Evolutionary conservation across 495 filamentous ascomycete genomes (phyloP), one percentile per base, ranked within the genome.

Genomic region (Chaetomidium leptoderma): DNA sequence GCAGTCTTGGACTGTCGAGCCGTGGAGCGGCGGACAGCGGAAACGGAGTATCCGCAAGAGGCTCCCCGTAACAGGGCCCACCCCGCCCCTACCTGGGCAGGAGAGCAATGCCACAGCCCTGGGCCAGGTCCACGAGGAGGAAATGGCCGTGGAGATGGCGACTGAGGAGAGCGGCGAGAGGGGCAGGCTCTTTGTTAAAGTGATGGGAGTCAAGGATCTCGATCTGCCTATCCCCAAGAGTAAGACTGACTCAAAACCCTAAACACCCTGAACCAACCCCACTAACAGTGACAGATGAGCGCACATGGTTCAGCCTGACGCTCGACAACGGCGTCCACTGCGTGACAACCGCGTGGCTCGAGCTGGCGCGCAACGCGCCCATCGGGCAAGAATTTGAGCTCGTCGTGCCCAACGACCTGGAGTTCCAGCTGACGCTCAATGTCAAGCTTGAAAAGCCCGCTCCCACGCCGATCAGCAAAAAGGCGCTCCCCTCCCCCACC

Each of bases 321-420:
- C 81, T 98, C 24, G 93, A 98, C 73, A 98, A 98, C 64, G 93
- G 93, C 26, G 81, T 98, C 3, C 93, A 98, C 71, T 98, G 93
- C 66, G 93, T 98, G 10, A 97, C 93, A 1, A 98, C 93, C 6
- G 84, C 91, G 0, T 97, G 91, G 90, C 74, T 97, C 3, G 93
- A 98, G 69, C 78, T 98, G 26, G 95, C 91, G 47, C 89, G 88
- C 57, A 91, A 85, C 40, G 95, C 95, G 17, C 92, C 95, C 4
- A 97, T 98, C 63, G 93, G 93, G 19, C 93, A 98, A 65, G 93
- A 98, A 69, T 98, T 98, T 59, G 93, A 98, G 71, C 84, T 98
- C 36, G 92, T 97, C 52, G 93, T 98, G 37, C 87, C 95, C 37
- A 91, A 95, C 63, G 92, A 97, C 63, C 81, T 98, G 23, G 93